Conservation (phyloP, 768 basidiomycete species). For the Podaxis pistillaris region DNA sequence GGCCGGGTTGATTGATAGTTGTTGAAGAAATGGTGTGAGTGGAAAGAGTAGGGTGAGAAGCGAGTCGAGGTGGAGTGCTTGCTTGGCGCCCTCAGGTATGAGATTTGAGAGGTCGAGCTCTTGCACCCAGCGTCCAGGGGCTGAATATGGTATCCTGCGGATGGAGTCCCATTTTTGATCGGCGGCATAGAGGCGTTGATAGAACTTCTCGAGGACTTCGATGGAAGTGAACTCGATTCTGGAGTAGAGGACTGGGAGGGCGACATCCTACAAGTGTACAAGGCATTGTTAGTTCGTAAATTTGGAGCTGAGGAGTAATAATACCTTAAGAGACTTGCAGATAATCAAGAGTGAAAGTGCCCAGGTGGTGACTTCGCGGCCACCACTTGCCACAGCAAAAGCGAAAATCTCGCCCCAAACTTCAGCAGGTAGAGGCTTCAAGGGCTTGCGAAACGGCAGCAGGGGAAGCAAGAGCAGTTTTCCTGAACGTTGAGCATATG, state of each 20-base stretch:
- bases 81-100: conserved; percentile 38
- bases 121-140: conserved; percentile 87
- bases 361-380: conserved; percentile 21
- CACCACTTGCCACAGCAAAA: conserved; percentile 29
- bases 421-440: conserved; percentile 63
- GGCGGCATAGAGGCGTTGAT: conserved; percentile 52
- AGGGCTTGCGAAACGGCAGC: conserved; percentile 50
- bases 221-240: conserved; percentile 44
- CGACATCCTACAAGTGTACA: conserved; percentile 48
- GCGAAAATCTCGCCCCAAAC: conserved; percentile 67
- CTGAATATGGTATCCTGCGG: conserved; percentile 80
- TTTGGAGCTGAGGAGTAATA: conserved; percentile 14
- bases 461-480: conserved; percentile 67
- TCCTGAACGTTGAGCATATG: conserved; percentile 58
- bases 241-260: conserved; percentile 66
- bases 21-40: conserved; percentile 61
- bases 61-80: conserved; percentile 58
- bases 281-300: background rate
- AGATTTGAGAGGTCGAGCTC: conserved; percentile 67
- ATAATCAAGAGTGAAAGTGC: conserved; percentile 37
- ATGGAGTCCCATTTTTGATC: conserved; percentile 89
- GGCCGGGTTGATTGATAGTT: conserved; percentile 51
- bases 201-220: conserved; percentile 52
- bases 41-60: conserved; percentile 65
- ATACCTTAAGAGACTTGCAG: conserved; percentile 47